These are phyloP conservation scores for Mycosarcoma mackinlayi DNA, from an alignment of 1,284 basidiomycete genomes.

Conservation along the genomic window DNA sequence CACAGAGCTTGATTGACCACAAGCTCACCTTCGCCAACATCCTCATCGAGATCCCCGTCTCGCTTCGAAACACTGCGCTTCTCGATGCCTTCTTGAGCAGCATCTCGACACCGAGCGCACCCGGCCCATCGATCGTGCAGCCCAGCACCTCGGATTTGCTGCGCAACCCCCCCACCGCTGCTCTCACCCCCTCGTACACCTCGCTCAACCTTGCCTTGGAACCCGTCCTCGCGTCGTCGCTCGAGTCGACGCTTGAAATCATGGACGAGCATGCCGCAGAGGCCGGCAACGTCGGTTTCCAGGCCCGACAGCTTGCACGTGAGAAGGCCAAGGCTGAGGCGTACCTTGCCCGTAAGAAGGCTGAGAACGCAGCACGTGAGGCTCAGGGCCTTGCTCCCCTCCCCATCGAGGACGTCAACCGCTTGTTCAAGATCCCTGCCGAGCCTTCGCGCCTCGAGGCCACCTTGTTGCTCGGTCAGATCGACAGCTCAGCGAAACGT, in stretches of 20 bases:
- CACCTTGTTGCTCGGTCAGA: conserved; percentile 72
- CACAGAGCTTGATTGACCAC: conserved; percentile 81
- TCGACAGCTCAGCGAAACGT: conserved; percentile 68
- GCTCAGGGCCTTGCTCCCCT: conserved; percentile 86
- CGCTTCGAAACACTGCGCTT: conserved; percentile 86
- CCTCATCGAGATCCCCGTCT: conserved; percentile 88
- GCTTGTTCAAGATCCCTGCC: conserved; percentile 81
- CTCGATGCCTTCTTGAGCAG: conserved; percentile 85
- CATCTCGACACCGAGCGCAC: conserved; percentile 72
- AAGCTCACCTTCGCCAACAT: conserved; percentile 89
- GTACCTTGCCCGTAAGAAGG: conserved; percentile 72
- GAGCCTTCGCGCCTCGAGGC: conserved; percentile 92
- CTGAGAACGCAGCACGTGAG: conserved; percentile 85
- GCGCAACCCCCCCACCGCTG: conserved; percentile 58
- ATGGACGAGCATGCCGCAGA: conserved; percentile 65
- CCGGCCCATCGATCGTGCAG: conserved; percentile 65
- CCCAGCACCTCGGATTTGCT: conserved; percentile 52
- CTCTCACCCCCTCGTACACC: conserved; percentile 59
- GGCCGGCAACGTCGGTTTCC: conserved; percentile 85
- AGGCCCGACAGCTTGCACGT: conserved; percentile 87
- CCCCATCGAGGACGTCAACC: conserved; percentile 69
- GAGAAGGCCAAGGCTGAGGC: conserved; percentile 87
- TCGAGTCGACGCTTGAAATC: conserved; percentile 65
- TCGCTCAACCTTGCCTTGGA: conserved; percentile 65
- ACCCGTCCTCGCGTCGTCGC: conserved; percentile 65